Conservation (phyloP, 176 grass and related monocot species). For the Oryza brachyantha region DNA sequence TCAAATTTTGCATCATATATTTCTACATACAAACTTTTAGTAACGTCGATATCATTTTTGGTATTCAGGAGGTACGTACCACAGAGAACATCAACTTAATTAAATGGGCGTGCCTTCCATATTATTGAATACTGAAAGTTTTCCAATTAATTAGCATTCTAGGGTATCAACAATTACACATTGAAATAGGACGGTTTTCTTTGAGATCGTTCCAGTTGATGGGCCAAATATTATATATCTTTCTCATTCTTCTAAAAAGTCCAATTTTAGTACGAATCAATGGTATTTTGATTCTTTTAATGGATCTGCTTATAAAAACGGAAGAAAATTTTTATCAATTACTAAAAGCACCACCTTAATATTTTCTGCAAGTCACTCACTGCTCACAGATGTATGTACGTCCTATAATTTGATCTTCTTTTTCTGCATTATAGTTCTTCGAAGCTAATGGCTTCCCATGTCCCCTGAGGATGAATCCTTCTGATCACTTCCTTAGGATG, state of each 20-base stretch:
- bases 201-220: too few relatives aligned
- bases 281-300: neutral
- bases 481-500: slow-evolving; percentile 56
- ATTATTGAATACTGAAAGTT: neutral
- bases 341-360: neutral
- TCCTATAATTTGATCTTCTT: neutral
- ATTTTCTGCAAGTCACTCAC: neutral
- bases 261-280: neutral
- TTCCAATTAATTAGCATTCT: too few relatives aligned
- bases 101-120: too few relatives aligned
- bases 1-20: neutral
- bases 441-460: slow-evolving; percentile 55
- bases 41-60: too few relatives aligned
- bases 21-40: too few relatives aligned
- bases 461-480: slow-evolving; percentile 55
- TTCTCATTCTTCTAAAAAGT: neutral
- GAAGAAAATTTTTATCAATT: neutral
- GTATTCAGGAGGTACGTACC: too few relatives aligned
- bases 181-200: too few relatives aligned
- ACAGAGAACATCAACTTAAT: too few relatives aligned
- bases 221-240: neutral
- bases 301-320: neutral
- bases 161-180: too few relatives aligned
- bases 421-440: slow-evolving; percentile 48
- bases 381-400: slow-evolving; percentile 17